Conservation (phyloP, 352 stramenopile genomes). For the Pythium phragmitis region DNA sequence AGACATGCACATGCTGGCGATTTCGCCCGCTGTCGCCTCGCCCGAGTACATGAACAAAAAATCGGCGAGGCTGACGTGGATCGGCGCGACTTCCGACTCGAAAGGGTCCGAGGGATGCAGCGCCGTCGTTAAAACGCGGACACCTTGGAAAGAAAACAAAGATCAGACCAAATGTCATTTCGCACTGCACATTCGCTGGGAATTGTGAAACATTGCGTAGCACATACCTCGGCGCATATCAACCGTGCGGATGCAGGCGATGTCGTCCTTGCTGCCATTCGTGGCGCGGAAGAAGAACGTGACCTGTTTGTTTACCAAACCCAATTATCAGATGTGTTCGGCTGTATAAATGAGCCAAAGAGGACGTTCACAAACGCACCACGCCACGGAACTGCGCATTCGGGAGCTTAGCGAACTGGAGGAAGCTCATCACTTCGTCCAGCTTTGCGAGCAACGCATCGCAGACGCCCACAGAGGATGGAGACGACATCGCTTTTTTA, state of each 20-base stretch:
- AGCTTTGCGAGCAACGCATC: conserved; percentile 75
- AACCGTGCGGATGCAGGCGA: conserved; percentile 73
- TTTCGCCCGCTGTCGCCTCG: conserved; percentile 70
- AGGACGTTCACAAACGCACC: conserved; percentile 33
- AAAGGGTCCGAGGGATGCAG: conserved; percentile 54
- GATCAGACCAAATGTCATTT: not conserved
- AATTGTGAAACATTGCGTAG: not conserved
- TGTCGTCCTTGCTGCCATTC: conserved; percentile 35
- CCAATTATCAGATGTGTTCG: conserved; percentile 17
- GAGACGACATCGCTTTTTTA: conserved; percentile 20
- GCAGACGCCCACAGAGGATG: conserved; percentile 36
- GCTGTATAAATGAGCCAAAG: not conserved
- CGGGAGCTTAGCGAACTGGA: conserved; percentile 57
- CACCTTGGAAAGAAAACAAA: conserved; percentile 24
- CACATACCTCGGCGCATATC: conserved; percentile 65
- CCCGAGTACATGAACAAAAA: conserved; percentile 89
- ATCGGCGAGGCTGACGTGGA: conserved; percentile 73
- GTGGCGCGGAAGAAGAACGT: conserved; percentile 78
- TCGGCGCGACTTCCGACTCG: conserved; percentile 56
- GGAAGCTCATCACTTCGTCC: conserved; percentile 84
- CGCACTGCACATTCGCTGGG: not conserved
- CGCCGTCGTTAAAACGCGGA: conserved; percentile 53
- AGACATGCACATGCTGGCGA: conserved; percentile 83
- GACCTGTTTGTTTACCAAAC: conserved; percentile 35
- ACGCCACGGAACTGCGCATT: conserved; percentile 53